Base-by-base conservation (phyloP, 2,329 filamentous ascomycete species). In the Botrytis medusae region DNA sequence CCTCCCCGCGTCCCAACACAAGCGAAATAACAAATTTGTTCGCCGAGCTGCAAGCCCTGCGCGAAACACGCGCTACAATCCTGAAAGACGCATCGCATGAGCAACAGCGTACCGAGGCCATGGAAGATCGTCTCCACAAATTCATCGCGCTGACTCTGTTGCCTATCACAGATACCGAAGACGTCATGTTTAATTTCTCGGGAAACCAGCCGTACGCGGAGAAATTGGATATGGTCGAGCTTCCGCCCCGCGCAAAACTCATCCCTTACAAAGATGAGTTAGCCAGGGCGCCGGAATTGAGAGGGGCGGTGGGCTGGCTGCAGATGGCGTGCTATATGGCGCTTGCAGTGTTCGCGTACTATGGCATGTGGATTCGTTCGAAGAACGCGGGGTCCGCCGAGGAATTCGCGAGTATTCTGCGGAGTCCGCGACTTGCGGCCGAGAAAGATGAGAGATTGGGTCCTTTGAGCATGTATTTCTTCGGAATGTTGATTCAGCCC, bases 211-310 rank as follows among this genome's bases (percentile, higher is more conserved):
- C 61, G 10, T 46, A 22, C 18, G 71, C 63, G 10, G 54, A 61
- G 18, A 73, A 70, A 44, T 16, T 63, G 7, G 71, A 70, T 20
- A 62, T 54, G 57, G 40, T 73, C 3, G 44, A 69, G 20, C 46
- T 73, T 42, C n/a, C 65, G 20, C 34, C 59, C 37, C 71, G 64
- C 9, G 10, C 65, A 3, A 62, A 62, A 25, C 44, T 72, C 29
- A 57, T 68, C 54, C 70, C 61, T 4, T 72, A 37, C 8, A 72
- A 72, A 37, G 62, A 72, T 37, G 70, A 72, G 20, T 51, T 68
- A 8, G 61, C 61, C 22, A 32, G n/a, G 2, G 18, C 22, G 1
- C 61, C 61, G 1, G 42, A 22, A 46, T 34, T 65, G 40, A 34
- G 70, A 48, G 70, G 48, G 2, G 4, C 7, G 6, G 7, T 34